A percentile compares a stretch with the other conserved stretches of the same genome.
These are phyloP conservation scores for Populus hybrid DNA, from an alignment of 441 rosid genomes.

Conservation along the genomic window DNA sequence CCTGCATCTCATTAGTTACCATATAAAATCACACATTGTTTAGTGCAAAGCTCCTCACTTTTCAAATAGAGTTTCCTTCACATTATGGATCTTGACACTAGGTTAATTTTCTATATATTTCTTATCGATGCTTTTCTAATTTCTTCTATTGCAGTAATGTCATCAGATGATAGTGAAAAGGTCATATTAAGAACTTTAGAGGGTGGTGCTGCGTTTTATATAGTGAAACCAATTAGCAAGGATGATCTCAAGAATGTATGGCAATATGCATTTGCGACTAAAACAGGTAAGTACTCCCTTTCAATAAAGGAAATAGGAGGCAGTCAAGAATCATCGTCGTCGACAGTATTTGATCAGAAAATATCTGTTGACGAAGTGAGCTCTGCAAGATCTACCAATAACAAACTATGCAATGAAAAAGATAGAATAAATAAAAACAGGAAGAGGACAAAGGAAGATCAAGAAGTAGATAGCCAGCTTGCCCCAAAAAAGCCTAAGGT, in stretches of 20 bases:
- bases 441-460: slow-evolving; percentile 12
- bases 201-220: slow-evolving; percentile 52
- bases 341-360: not conserved
- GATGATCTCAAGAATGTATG: slow-evolving; percentile 48
- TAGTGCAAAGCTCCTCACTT: too few species aligned
- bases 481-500: slow-evolving; percentile 55
- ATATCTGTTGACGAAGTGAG: not conserved
- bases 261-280: slow-evolving; percentile 43
- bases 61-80: too few species aligned
- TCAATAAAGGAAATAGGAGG: slow-evolving; percentile 12
- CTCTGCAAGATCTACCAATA: slow-evolving; percentile 17
- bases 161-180: slow-evolving; percentile 45
- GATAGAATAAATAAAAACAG: slow-evolving; percentile 8
- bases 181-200: slow-evolving; percentile 37
- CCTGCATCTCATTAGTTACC: too few species aligned
- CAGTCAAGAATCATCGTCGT: not conserved
- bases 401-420: not conserved
- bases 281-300: slow-evolving; percentile 28
- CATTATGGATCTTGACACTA: not conserved
- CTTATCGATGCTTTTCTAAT: not conserved
- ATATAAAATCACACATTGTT: too few species aligned
- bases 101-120: not conserved
- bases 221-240: slow-evolving; percentile 57
- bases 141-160: slow-evolving; percentile 49
- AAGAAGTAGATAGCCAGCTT: slow-evolving; percentile 13